These are phyloP conservation scores for Alternaria alternata DNA, from an alignment of 2,329 filamentous ascomycete genomes.

Conservation along the genomic window DNA sequence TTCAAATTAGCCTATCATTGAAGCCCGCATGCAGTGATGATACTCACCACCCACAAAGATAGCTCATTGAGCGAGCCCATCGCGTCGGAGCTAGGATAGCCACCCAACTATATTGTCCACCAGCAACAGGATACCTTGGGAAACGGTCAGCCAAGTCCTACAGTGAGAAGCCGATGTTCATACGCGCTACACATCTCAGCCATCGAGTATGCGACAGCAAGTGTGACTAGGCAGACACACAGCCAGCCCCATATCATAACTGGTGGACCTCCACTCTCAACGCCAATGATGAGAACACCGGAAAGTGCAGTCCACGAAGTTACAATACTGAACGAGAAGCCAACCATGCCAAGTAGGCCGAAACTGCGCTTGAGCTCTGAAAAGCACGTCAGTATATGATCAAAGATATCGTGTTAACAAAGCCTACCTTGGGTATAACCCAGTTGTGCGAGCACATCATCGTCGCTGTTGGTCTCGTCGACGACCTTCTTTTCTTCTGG, in stretches of 20 bases:
- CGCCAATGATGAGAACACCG: slow-evolving; percentile 64
- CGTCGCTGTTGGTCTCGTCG: slow-evolving; percentile 40
- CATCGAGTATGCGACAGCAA: slow-evolving; percentile 66
- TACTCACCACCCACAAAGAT: slow-evolving; percentile 53
- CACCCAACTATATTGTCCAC: slow-evolving; percentile 67
- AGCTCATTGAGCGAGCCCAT: slow-evolving; percentile 47
- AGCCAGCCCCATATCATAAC: slow-evolving; percentile 68
- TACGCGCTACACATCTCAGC: slow-evolving; percentile 64
- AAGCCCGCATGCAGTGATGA: slow-evolving; percentile 27
- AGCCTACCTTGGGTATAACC: slow-evolving; percentile 52
- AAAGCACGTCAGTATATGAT: neutral
- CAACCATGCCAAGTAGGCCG: slow-evolving; percentile 65
- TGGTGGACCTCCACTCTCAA: slow-evolving; percentile 64
- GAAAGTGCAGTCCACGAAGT: slow-evolving; percentile 66
- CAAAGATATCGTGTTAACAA: neutral
- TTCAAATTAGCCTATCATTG: neutral
- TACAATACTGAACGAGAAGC: slow-evolving; percentile 67
- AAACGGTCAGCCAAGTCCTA: slow-evolving; percentile 8
- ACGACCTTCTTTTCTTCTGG: slow-evolving; percentile 38
- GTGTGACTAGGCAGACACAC: slow-evolving; percentile 59
- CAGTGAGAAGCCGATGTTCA: neutral
- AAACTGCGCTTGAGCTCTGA: slow-evolving; percentile 66
- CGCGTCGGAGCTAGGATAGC: slow-evolving; percentile 61
- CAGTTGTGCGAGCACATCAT: slow-evolving; percentile 51
- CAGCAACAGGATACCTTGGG: slow-evolving; percentile 60